Evolutionary conservation across 768 basidiomycete genomes (phyloP).

Genomic region (Suillus cothurnatus): DNA sequence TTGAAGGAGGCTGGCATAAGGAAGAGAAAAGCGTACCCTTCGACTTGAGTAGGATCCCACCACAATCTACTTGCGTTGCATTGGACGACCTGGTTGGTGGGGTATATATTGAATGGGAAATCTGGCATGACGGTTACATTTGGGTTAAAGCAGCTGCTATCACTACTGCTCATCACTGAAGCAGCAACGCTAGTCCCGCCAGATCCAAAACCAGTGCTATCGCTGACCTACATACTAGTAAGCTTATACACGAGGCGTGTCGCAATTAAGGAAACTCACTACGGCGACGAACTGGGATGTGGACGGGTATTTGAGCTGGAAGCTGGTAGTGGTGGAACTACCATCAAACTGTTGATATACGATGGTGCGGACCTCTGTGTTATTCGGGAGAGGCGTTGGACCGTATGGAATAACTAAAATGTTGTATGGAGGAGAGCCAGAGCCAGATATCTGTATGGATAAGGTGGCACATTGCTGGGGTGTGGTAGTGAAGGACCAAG

Average conservation of each 20-base stretch:
- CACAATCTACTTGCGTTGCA: slow-evolving; percentile 65
- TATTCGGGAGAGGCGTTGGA: slow-evolving; percentile 58
- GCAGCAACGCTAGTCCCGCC: slow-evolving; percentile 77
- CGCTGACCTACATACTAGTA: slow-evolving; percentile 51
- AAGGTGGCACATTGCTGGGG: slow-evolving; percentile 72
- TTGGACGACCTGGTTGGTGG: slow-evolving; percentile 65
- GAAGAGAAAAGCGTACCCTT: slow-evolving; percentile 46
- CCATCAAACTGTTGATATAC: slow-evolving; percentile 55
- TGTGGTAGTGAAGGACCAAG: slow-evolving; percentile 43
- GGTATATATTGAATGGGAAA: slow-evolving; percentile 64
- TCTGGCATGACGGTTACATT: slow-evolving; percentile 46
- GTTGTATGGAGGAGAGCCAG: slow-evolving; percentile 67
- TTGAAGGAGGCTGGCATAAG: neutral
- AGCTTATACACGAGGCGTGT: neutral
- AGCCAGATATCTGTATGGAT: slow-evolving; percentile 58
- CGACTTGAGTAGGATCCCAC: slow-evolving; percentile 56
- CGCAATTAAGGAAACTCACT: slow-evolving; percentile 45
- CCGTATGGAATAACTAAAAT: slow-evolving; percentile 71
- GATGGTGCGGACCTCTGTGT: slow-evolving; percentile 64
- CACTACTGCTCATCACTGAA: slow-evolving; percentile 50
- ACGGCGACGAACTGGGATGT: slow-evolving; percentile 77
- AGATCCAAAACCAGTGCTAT: slow-evolving; percentile 60
- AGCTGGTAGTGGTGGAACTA: slow-evolving; percentile 41
- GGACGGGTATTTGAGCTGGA: slow-evolving; percentile 64
- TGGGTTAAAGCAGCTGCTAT: slow-evolving; percentile 63